Conservation (phyloP, 2,329 filamentous ascomycete species). For the Ilyonectria sp. region DNA sequence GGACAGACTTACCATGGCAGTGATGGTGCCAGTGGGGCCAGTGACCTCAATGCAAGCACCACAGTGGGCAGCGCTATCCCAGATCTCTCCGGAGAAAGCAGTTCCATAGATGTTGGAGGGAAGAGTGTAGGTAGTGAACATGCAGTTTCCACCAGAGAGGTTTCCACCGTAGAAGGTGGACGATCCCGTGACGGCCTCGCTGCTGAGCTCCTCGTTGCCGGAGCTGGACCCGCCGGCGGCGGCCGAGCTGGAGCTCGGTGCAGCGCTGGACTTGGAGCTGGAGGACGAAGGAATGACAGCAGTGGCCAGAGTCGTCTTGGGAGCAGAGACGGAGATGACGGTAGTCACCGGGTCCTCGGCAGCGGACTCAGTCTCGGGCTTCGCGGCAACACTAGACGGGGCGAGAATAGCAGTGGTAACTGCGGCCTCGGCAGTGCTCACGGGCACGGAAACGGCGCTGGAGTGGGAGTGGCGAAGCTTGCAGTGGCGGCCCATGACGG, state of each 20-base stretch:
- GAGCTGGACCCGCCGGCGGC: slow-evolving; percentile 16
- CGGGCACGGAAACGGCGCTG: slow-evolving; percentile 9
- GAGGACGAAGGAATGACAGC: slow-evolving; percentile 22
- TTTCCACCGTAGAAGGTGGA: slow-evolving; percentile 70
- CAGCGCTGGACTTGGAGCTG: slow-evolving; percentile 15
- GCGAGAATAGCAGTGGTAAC: slow-evolving; percentile 24
- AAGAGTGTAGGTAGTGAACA: slow-evolving; percentile 74
- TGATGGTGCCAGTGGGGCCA: slow-evolving; percentile 70
- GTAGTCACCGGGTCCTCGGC: slow-evolving; percentile 16
- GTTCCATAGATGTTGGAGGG: slow-evolving; percentile 73
- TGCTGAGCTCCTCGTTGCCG: slow-evolving; percentile 25
- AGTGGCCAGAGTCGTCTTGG: slow-evolving; percentile 35
- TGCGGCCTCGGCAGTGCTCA: slow-evolving; percentile 24
- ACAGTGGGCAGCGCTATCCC: slow-evolving; percentile 70
- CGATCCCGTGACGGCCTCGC: slow-evolving; percentile 33
- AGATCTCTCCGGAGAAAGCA: slow-evolving; percentile 72
- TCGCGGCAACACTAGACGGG: slow-evolving; percentile 18
- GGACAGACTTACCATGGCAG: slow-evolving; percentile 69
- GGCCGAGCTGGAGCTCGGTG: slow-evolving; percentile 9
- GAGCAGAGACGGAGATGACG: slow-evolving; percentile 6
- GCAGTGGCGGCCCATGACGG: slow-evolving; percentile 48
- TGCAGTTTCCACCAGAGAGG: slow-evolving; percentile 73
- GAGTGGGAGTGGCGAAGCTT: slow-evolving; percentile 32
- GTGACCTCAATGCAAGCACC: slow-evolving; percentile 74
- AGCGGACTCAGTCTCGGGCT: slow-evolving; percentile 21